A percentile compares a stretch with the other conserved stretches of the same genome.
Evolutionary conservation across 2,329 filamentous ascomycete genomes (phyloP).

Genomic region (Cercospora sp.): DNA sequence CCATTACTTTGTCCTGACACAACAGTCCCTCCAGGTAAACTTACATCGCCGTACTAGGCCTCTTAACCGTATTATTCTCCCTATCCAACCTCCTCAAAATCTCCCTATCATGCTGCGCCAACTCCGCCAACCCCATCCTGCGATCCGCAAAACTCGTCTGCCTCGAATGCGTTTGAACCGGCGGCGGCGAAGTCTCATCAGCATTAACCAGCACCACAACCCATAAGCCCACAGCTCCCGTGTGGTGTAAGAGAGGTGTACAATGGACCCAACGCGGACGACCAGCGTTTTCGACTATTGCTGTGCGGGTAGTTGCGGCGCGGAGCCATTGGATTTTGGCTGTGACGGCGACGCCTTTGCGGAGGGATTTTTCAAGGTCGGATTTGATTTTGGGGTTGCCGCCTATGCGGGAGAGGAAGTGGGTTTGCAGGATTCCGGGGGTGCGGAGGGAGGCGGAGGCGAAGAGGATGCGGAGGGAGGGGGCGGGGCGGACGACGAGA

Average conservation of each 20-base stretch:
- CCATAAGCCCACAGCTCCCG: conserved; percentile 71
- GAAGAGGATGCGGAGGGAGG: conserved; percentile 52
- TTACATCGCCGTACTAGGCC: not conserved
- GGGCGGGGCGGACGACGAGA: conserved; percentile 49
- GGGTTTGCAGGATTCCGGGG: conserved; percentile 50
- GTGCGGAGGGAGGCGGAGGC: conserved; percentile 52
- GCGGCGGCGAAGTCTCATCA: not conserved
- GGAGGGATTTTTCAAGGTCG: conserved; percentile 59
- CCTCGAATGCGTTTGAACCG: not conserved
- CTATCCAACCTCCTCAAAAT: conserved; percentile 1
- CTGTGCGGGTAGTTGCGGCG: conserved; percentile 40
- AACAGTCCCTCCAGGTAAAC: too few relatives aligned
- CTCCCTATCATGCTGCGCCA: not conserved
- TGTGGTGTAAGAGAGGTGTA: conserved; percentile 68
- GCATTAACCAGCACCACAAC: conserved; percentile 66
- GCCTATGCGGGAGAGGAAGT: conserved; percentile 50
- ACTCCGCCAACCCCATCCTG: not conserved
- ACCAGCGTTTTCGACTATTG: conserved; percentile 51
- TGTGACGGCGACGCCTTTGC: conserved; percentile 68
- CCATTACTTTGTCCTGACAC: not conserved
- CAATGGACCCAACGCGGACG: conserved; percentile 75
- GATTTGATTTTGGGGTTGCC: conserved; percentile 54
- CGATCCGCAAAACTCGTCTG: not conserved
- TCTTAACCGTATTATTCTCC: not conserved
- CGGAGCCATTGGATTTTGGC: conserved; percentile 71